A percentile compares a stretch with the other conserved stretches of the same genome.
Evolutionary conservation across 495 filamentous ascomycete genomes (phyloP).

Genomic region (Trichoderma virens): DNA sequence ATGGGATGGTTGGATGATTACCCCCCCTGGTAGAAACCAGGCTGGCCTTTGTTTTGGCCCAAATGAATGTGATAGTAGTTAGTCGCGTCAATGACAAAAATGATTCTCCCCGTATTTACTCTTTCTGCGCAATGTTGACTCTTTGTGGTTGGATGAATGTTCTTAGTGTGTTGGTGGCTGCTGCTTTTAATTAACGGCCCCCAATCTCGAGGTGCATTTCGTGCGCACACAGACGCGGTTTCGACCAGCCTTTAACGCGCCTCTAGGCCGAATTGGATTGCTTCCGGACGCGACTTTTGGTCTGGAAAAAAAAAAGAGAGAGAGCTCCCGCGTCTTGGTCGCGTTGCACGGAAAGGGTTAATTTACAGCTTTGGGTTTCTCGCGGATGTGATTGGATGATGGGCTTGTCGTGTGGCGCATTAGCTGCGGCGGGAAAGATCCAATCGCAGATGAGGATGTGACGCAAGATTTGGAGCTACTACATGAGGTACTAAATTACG

Average conservation of each 20-base stretch:
- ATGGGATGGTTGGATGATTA: conserved; percentile 1
- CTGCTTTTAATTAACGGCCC: too few species aligned
- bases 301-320: too few species aligned
- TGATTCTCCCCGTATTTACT: neutral
- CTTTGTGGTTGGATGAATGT: too few species aligned
- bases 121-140: too few species aligned
- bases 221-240: too few species aligned
- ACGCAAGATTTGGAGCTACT: too few species aligned
- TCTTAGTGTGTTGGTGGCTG: neutral
- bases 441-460: neutral
- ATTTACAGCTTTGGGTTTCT: neutral
- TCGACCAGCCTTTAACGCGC: neutral
- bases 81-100: conserved; percentile 4
- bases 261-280: neutral
- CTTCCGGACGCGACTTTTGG: too few species aligned
- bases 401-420: neutral
- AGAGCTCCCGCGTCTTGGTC: neutral
- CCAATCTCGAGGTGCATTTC: too few species aligned
- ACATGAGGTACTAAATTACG: too few species aligned
- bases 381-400: neutral
- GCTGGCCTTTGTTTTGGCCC: neutral
- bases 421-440: neutral
- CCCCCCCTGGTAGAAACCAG: neutral
- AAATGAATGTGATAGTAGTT: neutral
- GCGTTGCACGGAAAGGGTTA: neutral